Base-by-base conservation (phyloP, 805 yeast species). In the fission yeast (Schizosaccharomyces pombe) region DNA sequence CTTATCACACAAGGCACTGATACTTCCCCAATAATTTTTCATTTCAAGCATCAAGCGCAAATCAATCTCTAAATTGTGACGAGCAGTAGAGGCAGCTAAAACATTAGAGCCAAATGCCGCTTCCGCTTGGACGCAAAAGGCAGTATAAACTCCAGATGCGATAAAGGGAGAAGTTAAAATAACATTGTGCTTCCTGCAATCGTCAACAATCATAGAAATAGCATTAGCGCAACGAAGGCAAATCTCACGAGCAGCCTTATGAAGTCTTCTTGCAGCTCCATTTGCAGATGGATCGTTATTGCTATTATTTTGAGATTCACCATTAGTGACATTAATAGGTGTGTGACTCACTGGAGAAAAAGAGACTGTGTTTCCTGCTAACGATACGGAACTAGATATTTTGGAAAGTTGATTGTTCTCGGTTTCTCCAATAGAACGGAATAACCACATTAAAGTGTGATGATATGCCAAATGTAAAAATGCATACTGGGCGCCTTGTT, bases 381-480 rank as follows among this genome's bases (percentile, higher is more conserved):
- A 19, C 6, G 49, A 43, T 43, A 26, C 30, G 2, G 49, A 14
- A 22, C 49, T 43, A 8, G 49, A 26, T 4, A n/a, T 43, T 26
- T 24, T 26, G 12, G 28, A 26, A 5, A 22, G 14, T 6, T 19
- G 49, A n/a, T 37, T 37, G 22, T 37, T 37, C 22, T 37, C 49
- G 14, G 49, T 14, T 12, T 43, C 49, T 4, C 30, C 28, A 26
- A 43, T 22, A n/a, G 49, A 22, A 26, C 49, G 49, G 49, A 43
- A 43, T 16, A 43, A 16, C 49, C 49, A 43, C 49, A 43, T 43
- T 5, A 43, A 26, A 2, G 30, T 26, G 49, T 43, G 26, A n/a
- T 43, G 49, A n/a, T 49, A 49, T 16, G 53, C 53, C 11, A 49
- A 19, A 16, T 49, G 53, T 16, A 49, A 19, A 19, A 49, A 49